Evolutionary conservation across 164 flowering plant genomes (phyloP).

Genomic region (Piper longum): DNA sequence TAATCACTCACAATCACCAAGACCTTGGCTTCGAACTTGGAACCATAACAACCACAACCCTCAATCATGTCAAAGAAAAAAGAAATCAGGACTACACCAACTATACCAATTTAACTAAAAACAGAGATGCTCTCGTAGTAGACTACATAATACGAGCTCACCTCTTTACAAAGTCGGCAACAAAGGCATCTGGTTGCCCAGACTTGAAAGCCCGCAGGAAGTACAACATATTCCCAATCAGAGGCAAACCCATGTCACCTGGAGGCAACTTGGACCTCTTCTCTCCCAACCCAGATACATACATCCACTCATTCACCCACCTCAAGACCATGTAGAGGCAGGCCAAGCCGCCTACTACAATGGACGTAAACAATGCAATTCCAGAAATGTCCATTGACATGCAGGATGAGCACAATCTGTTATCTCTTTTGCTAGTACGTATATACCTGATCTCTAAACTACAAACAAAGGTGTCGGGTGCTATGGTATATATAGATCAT

Average conservation of each 20-base stretch:
- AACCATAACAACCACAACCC: too few species aligned
- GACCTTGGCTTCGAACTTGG: background rate
- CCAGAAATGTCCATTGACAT: conserved; percentile 2
- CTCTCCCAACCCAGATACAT: conserved; percentile 43
- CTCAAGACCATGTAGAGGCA: conserved; percentile 19
- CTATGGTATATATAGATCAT: too few species aligned
- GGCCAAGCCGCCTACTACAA: conserved; percentile 11
- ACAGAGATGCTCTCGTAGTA: background rate
- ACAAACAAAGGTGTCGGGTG: too few species aligned
- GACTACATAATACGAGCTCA: conserved; percentile 3
- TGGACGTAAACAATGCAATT: conserved; percentile 2
- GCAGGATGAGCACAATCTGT: too few species aligned
- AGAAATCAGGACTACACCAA: too few species aligned
- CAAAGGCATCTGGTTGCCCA: conserved; percentile 64
- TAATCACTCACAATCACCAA: background rate
- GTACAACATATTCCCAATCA: conserved; percentile 74
- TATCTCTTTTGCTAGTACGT: too few species aligned
- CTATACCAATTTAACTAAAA: background rate
- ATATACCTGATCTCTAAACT: too few species aligned
- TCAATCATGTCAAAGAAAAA: too few species aligned
- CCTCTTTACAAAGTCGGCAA: conserved; percentile 43
- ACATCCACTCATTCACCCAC: conserved; percentile 36
- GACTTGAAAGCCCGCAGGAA: conserved; percentile 76
- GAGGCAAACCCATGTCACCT: conserved; percentile 81
- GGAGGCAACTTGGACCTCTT: conserved; percentile 47